Evolutionary conservation across 306 rosid species (phyloP), one percentile per base, ranked within the genome.

Genomic region (Acacia confusa): DNA sequence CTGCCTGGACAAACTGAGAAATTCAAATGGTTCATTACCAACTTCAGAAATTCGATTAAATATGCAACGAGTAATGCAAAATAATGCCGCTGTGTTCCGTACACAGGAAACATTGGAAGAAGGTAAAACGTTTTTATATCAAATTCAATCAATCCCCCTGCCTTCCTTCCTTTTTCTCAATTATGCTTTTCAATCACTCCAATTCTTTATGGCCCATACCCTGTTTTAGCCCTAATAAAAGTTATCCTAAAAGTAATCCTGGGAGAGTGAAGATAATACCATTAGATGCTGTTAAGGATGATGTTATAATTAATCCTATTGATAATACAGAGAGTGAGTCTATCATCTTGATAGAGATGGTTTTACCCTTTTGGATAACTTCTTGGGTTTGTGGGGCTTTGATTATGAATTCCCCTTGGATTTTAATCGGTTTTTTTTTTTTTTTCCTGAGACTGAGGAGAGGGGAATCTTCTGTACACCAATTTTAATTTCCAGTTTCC

Each of bases 61-160:
- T 86, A 93, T 95, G 99, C 99, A 95, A 80, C 88, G 96, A n/a
- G 28, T 90, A 22, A 95, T 95, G 99, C 99, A 95, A 89, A 93
- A 40, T 74, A 92, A 95, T 84, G 99, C 98, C 80, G 98, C 99
- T 85, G 99, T 95, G 64, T 95, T 95, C 90, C 99, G 99, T 50
- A 93, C 97, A 44, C 96, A 92, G 78, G 99, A 95, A 83, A 93
- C 96, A 44, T 86, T 95, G 82, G 93, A 83, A 88, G 99, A 95
- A 89, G 98, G 98, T 94, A 87, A 36, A 11, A 36, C 28, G 65
- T 52, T 45, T 73, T 50, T 41, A 32, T 52, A 44, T 27, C 45
- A 55, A 1, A 7, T 55, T n/a, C 38, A 36, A 15, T 74, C 5
- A 38, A 13, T 50, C 27, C 66, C 67, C 9, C 10, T 14, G 6